These are phyloP conservation scores for Simplicillium aogashimaense DNA, from an alignment of 2,329 filamentous ascomycete genomes.

Conservation along the genomic window DNA sequence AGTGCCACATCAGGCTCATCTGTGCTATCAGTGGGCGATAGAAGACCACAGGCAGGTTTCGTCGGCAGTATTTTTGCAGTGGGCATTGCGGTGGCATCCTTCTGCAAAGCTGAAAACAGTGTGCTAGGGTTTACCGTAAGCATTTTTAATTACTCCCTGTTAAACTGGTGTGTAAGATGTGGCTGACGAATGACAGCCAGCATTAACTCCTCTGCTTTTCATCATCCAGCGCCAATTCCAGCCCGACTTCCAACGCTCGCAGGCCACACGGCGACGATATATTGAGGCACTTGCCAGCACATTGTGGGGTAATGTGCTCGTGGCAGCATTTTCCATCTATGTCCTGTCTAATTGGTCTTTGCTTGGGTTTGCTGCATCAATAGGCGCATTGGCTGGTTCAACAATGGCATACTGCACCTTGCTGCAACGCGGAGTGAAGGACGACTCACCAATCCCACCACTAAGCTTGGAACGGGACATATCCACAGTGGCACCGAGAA, in stretches of 20 bases:
- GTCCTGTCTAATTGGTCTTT: not conserved
- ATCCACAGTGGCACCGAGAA: too few relatives aligned
- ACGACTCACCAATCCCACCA: too few relatives aligned
- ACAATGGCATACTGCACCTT: too few relatives aligned
- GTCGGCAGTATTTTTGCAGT: slow-evolving; percentile 3
- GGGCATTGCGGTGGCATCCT: slow-evolving; percentile 1
- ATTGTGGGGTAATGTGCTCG: not conserved
- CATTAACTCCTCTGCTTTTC: slow-evolving; percentile 14
- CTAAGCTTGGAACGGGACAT: too few relatives aligned
- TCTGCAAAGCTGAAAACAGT: slow-evolving; percentile 11
- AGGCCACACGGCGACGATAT: not conserved
- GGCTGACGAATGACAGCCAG: slow-evolving; percentile 9
- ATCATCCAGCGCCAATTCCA: slow-evolving; percentile 2
- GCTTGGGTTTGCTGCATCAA: not conserved
- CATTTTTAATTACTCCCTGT: not conserved
- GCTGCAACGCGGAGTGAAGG: too few relatives aligned
- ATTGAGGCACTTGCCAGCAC: too few relatives aligned
- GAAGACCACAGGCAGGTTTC: not conserved
- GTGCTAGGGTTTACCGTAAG: slow-evolving; percentile 7
- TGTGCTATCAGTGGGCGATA: not conserved
- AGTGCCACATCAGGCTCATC: slow-evolving; percentile 3
- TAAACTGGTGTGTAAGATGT: not conserved
- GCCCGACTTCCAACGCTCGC: not conserved
- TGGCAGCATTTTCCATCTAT: not conserved
- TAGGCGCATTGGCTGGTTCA: not conserved